Evolutionary conservation across 2,329 filamentous ascomycete genomes (phyloP), one percentile per base, ranked within the genome.

Genomic region (Knoxdaviesia capensis): DNA sequence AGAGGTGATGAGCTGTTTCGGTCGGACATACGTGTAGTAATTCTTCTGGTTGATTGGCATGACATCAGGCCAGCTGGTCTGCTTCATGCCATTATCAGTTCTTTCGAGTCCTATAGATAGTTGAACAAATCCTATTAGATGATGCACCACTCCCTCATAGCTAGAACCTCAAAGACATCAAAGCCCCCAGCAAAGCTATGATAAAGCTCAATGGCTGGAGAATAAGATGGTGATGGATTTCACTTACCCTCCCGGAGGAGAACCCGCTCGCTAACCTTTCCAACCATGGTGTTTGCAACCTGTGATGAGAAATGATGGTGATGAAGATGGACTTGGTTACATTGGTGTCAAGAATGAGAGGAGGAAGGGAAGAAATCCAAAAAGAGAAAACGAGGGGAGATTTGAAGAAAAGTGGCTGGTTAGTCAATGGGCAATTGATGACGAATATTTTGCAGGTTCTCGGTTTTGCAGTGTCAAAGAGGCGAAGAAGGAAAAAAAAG

Each of bases 11-110:
- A n/a, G 31, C 10, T 41, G 6, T 29, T 9, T 8, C n/a, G 10
- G 8, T 6, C 9, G 29, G n/a, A 42, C 44, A 47, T 69, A 90
- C 84, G 87, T 94, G 59, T 94, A 94, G 61, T 98, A 98, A 60
- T 98, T 98, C 66, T 98, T 98, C 60, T 98, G 90, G 57, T 98
- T 98, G 61, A 98, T 98, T 53, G 90, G 84, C 37, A 74, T 71
- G 44, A 94, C 77, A 54, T 90, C 80, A 7, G 90, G 88, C 88
- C 90, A 98, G 58, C 72, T 92, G 39, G 86, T 83, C 55, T 90
- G 74, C 56, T 87, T 90, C 80, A 98, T 88, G 62, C 88, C 87
- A 73, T 98, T 98, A 66, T 98, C 90, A 46, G 90, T 96, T 56
- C 88, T 75, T 64, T 93, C 85, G 49, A 98, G 76, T 49, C 90